Evolutionary conservation across 495 filamentous ascomycete genomes (phyloP), one percentile per base, ranked within the genome.

Genomic region (Neurospora tetraspora): DNA sequence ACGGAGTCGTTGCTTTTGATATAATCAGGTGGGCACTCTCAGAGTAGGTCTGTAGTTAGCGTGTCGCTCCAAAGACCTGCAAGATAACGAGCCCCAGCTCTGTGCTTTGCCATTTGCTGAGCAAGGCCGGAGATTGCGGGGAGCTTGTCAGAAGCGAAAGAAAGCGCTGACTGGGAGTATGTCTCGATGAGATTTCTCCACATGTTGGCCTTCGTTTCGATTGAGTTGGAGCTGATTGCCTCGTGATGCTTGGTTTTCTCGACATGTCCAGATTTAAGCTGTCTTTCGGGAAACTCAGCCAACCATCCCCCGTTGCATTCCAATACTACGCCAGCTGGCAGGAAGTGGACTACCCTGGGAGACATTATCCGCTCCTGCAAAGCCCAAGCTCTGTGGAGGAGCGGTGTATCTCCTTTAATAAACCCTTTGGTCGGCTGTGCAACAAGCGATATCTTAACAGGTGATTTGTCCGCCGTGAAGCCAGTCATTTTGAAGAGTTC

Each of bases 261-360:
- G n/a, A 45, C 0, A 1, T 1, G 0, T 20, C 40, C 16, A 5
- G 1, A 0, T 7, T 2, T 7, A 5, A 43, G 6, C 7, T 1
- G 0, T n/a, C 42, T 43, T 10, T 10, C 1, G 8, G 42, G 7
- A 20, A 10, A 59, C 20, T 59, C 20, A 6, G n/a, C 20, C 20
- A 59, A 2, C n/a, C 8, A 23, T 27, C 47, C 11, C 20, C 20
- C 47, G 47, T 59, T 59, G 1, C 47, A 59, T 14, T 59, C 47
- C 20, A 59, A 27, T 10, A 1, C 47, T 4, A 59, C 4, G 10
- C 47, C 20, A 27, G 47, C 20, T 14, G 47, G 20, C 20, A 59
- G 47, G 20, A 59, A 59, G 20, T 59, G 47, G 20, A 59, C 47
- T 23, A 59, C 20, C 11, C 47, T 59, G 1, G 47, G 11, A 27